These are phyloP conservation scores for Chytriomyces sp. DNA, from an alignment of 192 early-diverging fungal species.

Conservation along the genomic window DNA sequence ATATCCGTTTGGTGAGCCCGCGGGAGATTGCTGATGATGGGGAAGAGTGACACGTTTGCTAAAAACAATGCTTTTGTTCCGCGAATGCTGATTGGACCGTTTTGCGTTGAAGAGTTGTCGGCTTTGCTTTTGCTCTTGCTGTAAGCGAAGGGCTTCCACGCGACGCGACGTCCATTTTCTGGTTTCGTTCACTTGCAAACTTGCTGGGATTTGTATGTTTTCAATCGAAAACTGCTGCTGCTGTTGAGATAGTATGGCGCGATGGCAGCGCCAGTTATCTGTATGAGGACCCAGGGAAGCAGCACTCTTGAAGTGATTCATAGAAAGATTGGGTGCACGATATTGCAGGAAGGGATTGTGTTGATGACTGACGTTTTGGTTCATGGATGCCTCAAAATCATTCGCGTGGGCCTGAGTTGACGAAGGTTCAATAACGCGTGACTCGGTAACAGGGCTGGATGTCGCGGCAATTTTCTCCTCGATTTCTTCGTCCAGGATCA, in stretches of 20 bases:
- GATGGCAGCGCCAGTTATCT: neutral
- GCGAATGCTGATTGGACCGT: too few relatives aligned
- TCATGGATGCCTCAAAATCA: neutral
- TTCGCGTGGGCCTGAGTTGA: too few relatives aligned
- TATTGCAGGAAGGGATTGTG: neutral
- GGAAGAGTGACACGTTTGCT: too few relatives aligned
- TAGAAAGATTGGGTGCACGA: neutral
- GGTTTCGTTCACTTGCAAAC: neutral
- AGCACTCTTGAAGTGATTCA: neutral
- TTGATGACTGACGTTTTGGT: neutral
- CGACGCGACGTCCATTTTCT: neutral
- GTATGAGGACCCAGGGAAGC: neutral
- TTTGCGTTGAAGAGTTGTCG: too few relatives aligned
- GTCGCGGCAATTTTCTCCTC: neutral
- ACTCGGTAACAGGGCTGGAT: neutral
- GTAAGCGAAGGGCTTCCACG: neutral
- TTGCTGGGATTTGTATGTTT: neutral
- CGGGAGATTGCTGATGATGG: too few relatives aligned
- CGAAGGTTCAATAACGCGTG: neutral
- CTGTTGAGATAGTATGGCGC: neutral
- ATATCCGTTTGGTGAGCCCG: too few relatives aligned
- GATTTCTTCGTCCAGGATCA: neutral
- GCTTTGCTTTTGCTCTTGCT: neutral
- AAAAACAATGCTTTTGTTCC: too few relatives aligned
- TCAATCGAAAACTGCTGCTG: neutral